Evolutionary conservation across 768 basidiomycete species (phyloP).

Genomic region (Boletus vinaceobasis): DNA sequence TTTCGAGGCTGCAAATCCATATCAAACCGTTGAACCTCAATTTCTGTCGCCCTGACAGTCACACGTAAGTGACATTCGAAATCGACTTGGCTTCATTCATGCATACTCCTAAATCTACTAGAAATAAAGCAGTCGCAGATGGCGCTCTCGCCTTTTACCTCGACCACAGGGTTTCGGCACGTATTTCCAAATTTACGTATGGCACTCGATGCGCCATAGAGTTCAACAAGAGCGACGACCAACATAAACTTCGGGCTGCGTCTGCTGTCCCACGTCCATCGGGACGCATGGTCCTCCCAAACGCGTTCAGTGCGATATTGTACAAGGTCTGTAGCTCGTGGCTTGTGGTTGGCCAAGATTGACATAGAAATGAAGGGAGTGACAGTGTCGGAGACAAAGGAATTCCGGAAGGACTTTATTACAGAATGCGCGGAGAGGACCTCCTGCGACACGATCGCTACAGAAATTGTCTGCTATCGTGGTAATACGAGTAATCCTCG

Average conservation of each 20-base stretch:
- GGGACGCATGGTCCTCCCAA: slow-evolving; percentile 31
- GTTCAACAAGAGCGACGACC: slow-evolving; percentile 29
- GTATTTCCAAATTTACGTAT: slow-evolving; percentile 40
- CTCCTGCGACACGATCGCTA: slow-evolving; percentile 28
- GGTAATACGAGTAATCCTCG: slow-evolving; percentile 23
- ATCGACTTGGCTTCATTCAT: background rate
- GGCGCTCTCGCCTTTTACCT: slow-evolving; percentile 44
- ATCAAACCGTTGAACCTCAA: slow-evolving; percentile 36
- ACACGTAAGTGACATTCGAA: slow-evolving; percentile 38
- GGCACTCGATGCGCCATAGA: slow-evolving; percentile 32
- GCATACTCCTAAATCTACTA: slow-evolving; percentile 9
- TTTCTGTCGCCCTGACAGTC: slow-evolving; percentile 49
- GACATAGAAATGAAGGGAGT: slow-evolving; percentile 20
- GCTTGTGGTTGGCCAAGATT: background rate
- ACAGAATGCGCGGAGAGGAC: slow-evolving; percentile 28
- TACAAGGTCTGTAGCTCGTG: slow-evolving; percentile 15
- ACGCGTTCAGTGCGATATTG: slow-evolving; percentile 31
- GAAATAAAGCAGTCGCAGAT: slow-evolving; percentile 46
- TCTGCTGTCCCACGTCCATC: slow-evolving; percentile 30
- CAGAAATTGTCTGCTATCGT: slow-evolving; percentile 31
- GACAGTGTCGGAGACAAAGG: slow-evolving; percentile 27
- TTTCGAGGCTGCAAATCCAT: slow-evolving; percentile 26
- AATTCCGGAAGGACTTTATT: slow-evolving; percentile 32
- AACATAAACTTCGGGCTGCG: slow-evolving; percentile 28
- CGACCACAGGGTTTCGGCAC: slow-evolving; percentile 39